Evolutionary conservation across 2,329 filamentous ascomycete species (phyloP).

Genomic region (Botrytis medusae): DNA sequence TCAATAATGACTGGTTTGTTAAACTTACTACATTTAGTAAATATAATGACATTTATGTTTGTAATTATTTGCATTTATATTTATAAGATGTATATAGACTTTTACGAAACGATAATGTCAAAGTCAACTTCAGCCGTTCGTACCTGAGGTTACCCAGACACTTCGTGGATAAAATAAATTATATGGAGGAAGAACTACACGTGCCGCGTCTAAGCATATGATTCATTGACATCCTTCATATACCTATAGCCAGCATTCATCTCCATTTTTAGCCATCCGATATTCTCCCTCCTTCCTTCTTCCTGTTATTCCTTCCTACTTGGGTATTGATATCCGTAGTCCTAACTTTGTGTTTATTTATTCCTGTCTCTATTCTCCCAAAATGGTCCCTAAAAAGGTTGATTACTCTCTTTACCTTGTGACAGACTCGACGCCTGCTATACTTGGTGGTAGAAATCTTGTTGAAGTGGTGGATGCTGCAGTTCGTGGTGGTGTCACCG

Average conservation of each 20-base stretch:
- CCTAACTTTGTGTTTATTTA: background rate
- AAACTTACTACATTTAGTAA: background rate
- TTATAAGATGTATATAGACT: background rate
- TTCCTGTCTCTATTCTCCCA: conserved; percentile 16
- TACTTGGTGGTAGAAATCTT: conserved; percentile 72
- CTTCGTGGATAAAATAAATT: background rate
- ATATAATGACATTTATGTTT: background rate
- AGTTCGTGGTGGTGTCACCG: conserved; percentile 74
- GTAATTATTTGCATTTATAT: background rate
- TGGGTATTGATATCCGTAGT: background rate
- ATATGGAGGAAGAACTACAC: background rate
- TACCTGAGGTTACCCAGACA: too few relatives aligned
- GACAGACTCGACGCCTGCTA: conserved; percentile 85
- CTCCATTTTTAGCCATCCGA: background rate
- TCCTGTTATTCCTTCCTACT: background rate
- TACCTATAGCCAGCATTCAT: background rate
- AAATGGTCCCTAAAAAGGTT: conserved; percentile 46
- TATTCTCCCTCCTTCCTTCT: background rate
- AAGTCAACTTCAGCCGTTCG: background rate
- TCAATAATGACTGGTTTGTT: background rate
- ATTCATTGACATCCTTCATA: background rate
- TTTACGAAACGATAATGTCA: background rate
- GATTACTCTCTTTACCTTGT: conserved; percentile 88
- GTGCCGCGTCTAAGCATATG: background rate
- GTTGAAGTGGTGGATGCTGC: conserved; percentile 72